Conservation (phyloP, 345 rosid genomes). For the Fremontodendron californicum region DNA sequence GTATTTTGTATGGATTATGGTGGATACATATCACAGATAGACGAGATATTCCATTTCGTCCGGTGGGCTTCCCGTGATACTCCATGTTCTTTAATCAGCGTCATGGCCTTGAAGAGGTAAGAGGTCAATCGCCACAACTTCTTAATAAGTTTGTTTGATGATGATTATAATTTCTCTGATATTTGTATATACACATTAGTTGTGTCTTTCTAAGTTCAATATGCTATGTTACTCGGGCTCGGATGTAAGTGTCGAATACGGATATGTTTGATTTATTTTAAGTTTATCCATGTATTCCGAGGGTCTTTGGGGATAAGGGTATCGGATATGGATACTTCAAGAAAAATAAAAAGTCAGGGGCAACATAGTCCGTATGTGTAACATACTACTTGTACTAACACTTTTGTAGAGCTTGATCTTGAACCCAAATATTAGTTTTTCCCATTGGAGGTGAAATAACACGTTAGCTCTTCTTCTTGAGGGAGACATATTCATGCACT, state of each 20-base stretch:
- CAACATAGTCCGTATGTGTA: too few species aligned
- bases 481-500: too few species aligned
- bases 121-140: neutral
- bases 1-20: neutral
- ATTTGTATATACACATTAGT: conserved; percentile 4
- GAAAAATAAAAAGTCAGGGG: too few species aligned
- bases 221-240: too few species aligned
- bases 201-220: neutral
- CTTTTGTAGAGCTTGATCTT: neutral
- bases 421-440: neutral
- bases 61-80: neutral
- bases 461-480: neutral
- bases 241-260: too few species aligned
- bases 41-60: neutral
- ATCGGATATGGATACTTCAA: too few species aligned
- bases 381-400: conserved; percentile 16
- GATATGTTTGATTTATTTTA: too few species aligned
- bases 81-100: neutral
- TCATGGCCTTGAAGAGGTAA: neutral
- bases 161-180: neutral
- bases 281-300: too few species aligned
- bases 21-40: neutral
- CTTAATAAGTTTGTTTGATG: conserved; percentile 1
- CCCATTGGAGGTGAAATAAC: neutral
- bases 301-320: too few species aligned